phyloP scores from a whole-genome alignment of 2,329 filamentous ascomycete genomes.

The Aureobasidium melanogenum region DNA sequence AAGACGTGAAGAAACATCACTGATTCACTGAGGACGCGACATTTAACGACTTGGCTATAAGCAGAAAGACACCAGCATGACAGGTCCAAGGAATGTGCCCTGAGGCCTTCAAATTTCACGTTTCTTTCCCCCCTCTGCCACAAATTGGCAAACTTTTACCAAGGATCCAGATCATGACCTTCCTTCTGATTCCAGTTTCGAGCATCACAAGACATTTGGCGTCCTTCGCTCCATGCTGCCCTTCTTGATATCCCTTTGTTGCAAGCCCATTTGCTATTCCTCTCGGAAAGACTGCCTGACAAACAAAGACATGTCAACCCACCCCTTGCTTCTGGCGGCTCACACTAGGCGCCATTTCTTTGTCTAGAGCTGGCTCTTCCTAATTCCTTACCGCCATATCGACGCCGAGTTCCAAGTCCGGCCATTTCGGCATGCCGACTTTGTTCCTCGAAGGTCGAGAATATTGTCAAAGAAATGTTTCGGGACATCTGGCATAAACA shows the following conservation, averaged over 20 bases:
- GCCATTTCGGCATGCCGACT: conserved; percentile 10
- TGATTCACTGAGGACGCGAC: no score
- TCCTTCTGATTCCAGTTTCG: not conserved
- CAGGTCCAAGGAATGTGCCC: not conserved
- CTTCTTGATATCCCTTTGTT: not conserved
- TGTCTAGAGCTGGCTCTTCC: not conserved
- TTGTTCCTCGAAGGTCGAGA: not conserved
- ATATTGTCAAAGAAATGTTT: not conserved
- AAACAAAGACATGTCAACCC: not conserved
- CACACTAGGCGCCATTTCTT: not conserved
- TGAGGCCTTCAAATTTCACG: not conserved
- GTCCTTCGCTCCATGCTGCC: not conserved
- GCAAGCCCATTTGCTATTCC: not conserved
- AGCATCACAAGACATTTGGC: not conserved
- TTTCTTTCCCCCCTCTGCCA: no score
- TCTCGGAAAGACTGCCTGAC: not conserved
- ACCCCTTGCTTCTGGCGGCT: not conserved
- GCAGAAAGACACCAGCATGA: no score
- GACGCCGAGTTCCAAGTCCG: conserved; percentile 5
- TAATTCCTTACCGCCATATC: conserved; percentile 1
- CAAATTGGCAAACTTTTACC: no score
- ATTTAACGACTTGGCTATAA: no score
- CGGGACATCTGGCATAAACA: not conserved
- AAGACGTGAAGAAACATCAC: no score
- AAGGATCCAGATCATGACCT: not conserved